These are phyloP conservation scores for Hypomyces perniciosus DNA, from an alignment of 2,329 filamentous ascomycete genomes.

Conservation along the genomic window DNA sequence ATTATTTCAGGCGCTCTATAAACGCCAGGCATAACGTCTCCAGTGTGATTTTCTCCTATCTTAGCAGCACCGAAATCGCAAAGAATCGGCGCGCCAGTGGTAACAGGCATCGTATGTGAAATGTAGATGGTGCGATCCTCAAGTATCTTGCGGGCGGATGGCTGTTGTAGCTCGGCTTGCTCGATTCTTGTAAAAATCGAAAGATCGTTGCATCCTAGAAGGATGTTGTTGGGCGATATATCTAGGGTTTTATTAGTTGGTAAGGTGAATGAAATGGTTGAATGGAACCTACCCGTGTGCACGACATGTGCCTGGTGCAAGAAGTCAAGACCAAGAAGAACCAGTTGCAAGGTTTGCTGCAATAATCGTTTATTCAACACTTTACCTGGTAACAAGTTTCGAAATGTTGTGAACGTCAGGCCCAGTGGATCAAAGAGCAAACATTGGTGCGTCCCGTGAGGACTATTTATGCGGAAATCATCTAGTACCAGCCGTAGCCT, in stretches of 20 bases:
- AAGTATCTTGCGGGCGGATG: slow-evolving; percentile 23
- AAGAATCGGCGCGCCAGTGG: slow-evolving; percentile 20
- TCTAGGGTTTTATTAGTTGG: slow-evolving; percentile 13
- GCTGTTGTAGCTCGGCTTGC: slow-evolving; percentile 11
- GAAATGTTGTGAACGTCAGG: slow-evolving; percentile 18
- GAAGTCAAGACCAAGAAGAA: slow-evolving; percentile 17
- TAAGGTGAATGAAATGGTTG: not conserved
- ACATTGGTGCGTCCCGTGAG: slow-evolving; percentile 18
- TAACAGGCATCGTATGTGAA: slow-evolving; percentile 21
- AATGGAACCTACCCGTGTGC: slow-evolving; percentile 15
- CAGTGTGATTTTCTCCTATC: slow-evolving; percentile 20
- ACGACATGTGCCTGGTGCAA: slow-evolving; percentile 16
- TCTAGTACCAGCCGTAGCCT: not conserved
- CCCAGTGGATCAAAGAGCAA: slow-evolving; percentile 18
- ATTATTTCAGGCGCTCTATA: slow-evolving; percentile 31
- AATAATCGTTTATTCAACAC: slow-evolving; percentile 19
- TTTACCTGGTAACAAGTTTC: slow-evolving; percentile 18
- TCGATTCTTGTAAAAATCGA: slow-evolving; percentile 14
- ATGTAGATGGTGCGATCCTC: slow-evolving; percentile 22
- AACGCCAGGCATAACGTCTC: slow-evolving; percentile 27
- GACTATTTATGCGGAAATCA: slow-evolving; percentile 2
- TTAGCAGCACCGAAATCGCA: slow-evolving; percentile 27
- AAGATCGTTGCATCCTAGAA: slow-evolving; percentile 16
- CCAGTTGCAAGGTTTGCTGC: slow-evolving; percentile 16
- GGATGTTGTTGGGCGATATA: slow-evolving; percentile 23